Base-by-base conservation (phyloP, 805 yeast genomes). In the Helenozyma baotianmanensis region DNA sequence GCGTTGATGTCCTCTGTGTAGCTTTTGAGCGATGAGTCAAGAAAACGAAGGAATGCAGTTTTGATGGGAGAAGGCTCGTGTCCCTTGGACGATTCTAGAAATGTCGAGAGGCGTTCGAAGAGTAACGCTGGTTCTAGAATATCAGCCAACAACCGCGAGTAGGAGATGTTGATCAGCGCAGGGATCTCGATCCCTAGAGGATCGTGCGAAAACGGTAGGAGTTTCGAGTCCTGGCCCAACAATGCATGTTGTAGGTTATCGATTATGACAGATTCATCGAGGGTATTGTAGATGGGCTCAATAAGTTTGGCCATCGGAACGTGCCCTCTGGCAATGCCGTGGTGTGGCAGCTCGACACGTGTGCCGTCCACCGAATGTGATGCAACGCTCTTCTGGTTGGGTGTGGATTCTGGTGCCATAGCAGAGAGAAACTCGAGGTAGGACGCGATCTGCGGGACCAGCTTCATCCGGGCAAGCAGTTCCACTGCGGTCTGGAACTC, bases 51-150 rank as follows among this genome's bases (percentile, higher is more conserved):
- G 27, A 81, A 74, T 1, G 95, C 82, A 23, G 76, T 77, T 39
- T 74, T 75, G 11, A 82, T 67, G 7, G 83, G 80, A 3, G 82
- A 72, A 15, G 52, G 40, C 14, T 50, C 43, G 4, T 45, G 47
- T 35, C 38, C 58, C 45, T 42, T 56, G 11, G 41, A 53, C 26
- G 47, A 30, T 14, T 45, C 61, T 9, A 70, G 42, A 14, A 50
- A 45, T 11, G 32, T 35, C 4, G 53, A 55, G 22, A 86, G 55
- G 26, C 62, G 54, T 32, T 70, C 68, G 56, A 74, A 85, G 3
- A 87, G 58, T 21, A 88, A 56, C 0, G 85, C 90, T 1, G 87
- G 82, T 53, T 88, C 96, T 25, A 81, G 60, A 1, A 83, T 58
- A 17, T 67, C 54, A 35, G 70, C 75, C 21, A 85, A 53, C 17